These are phyloP conservation scores for Flaveria robusta DNA, from an alignment of 129 eudicot species.

Conservation along the genomic window DNA sequence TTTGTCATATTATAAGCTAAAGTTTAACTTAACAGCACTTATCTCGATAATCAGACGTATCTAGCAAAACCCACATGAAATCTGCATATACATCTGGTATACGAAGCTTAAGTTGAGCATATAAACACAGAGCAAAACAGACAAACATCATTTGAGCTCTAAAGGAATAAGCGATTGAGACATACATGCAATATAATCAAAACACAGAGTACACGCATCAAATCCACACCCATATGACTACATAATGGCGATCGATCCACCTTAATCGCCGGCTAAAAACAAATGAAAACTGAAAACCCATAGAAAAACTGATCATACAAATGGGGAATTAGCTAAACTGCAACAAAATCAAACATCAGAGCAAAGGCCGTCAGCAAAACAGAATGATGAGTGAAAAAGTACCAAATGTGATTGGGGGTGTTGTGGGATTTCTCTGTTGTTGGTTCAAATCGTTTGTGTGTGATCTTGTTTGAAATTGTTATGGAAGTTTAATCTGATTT, in stretches of 20 bases:
- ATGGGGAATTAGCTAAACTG: not conserved
- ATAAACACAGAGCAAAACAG: not conserved
- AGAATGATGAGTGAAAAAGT: constrained; percentile 30
- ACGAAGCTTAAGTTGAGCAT: not conserved
- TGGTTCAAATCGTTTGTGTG: constrained; percentile 14
- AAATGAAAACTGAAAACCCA: not conserved
- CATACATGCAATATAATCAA: constrained; percentile 25
- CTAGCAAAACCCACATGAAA: constrained; percentile 26
- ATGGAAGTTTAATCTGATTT: constrained; percentile 9
- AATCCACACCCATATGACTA: no score
- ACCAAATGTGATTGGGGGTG: constrained; percentile 35
- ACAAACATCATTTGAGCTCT: constrained; percentile 14
- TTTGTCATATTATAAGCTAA: constrained; percentile 1
- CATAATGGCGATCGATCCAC: constrained; percentile 35
- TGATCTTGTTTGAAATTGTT: not conserved
- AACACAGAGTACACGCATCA: not conserved
- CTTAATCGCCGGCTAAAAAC: not conserved
- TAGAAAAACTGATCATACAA: not conserved
- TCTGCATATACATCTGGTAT: constrained; percentile 19
- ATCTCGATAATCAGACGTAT: constrained; percentile 2
- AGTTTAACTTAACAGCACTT: constrained; percentile 20
- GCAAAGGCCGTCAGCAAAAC: constrained; percentile 4
- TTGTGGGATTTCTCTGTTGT: constrained; percentile 17
- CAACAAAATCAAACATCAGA: constrained; percentile 25
- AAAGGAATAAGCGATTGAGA: not conserved